Percentiles rank a stretch among this genome's conserved stretches.
Evolutionary conservation across 2,329 filamentous ascomycete species (phyloP).

Genomic region (Aureobasidium melanogenum): DNA sequence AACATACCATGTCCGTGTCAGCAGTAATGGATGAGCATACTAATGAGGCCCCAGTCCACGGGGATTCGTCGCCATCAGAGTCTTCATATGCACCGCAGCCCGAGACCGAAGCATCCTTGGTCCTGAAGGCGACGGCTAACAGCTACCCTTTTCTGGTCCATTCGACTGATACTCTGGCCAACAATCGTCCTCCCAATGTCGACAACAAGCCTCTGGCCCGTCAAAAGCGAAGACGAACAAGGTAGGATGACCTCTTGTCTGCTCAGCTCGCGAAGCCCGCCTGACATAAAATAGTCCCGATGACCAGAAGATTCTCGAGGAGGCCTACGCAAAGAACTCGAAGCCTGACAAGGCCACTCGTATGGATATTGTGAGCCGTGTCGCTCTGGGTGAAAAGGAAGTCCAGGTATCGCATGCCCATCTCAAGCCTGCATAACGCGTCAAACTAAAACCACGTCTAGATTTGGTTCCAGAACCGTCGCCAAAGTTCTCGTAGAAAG

Average conservation of each 20-base stretch:
- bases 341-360: conserved; percentile 89
- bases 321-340: conserved; percentile 73
- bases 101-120: conserved; percentile 5
- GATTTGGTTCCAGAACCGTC: conserved; percentile 97
- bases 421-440: background rate
- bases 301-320: conserved; percentile 81
- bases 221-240: conserved; percentile 54
- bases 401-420: conserved; percentile 62
- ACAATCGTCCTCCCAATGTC: conserved; percentile 47
- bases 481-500: conserved; percentile 86
- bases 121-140: conserved; percentile 6
- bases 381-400: conserved; percentile 88
- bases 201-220: conserved; percentile 52
- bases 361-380: conserved; percentile 72
- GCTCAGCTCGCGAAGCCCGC: background rate
- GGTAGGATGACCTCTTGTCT: conserved; percentile 33
- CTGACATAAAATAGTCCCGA: conserved; percentile 51
- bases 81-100: background rate
- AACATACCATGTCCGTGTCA: background rate
- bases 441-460: conserved; percentile 34
- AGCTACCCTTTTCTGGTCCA: conserved; percentile 51
- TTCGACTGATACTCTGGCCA: conserved; percentile 47
- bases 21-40: background rate
- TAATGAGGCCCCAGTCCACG: background rate
- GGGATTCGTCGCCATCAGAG: background rate